A percentile compares a stretch with the other conserved stretches of the same genome.
Evolutionary conservation across 2,329 filamentous ascomycete species (phyloP).

Genomic region (Metarhizium guizhouense): DNA sequence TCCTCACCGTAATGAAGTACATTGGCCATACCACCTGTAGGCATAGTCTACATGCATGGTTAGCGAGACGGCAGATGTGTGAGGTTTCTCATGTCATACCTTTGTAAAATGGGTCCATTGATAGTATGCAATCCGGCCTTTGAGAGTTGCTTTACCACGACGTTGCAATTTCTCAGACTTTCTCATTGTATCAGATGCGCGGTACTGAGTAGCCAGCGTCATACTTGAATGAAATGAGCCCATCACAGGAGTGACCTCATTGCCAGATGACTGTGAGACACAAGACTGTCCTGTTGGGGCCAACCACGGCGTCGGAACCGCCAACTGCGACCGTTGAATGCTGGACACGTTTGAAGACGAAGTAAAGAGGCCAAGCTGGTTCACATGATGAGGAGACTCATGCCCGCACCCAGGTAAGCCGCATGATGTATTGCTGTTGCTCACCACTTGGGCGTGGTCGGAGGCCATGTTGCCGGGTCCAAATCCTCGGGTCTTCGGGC

Average conservation of each 20-base stretch:
- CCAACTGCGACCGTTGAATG: neutral
- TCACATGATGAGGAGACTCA: slow-evolving; percentile 23
- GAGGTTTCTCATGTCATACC: neutral
- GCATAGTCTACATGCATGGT: slow-evolving; percentile 25
- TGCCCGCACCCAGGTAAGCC: slow-evolving; percentile 16
- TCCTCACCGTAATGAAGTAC: slow-evolving; percentile 31
- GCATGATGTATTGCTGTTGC: slow-evolving; percentile 6
- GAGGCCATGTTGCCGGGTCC: slow-evolving; percentile 29
- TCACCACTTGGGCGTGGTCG: slow-evolving; percentile 20
- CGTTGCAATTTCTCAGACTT: slow-evolving; percentile 14
- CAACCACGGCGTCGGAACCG: neutral
- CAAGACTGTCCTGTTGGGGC: neutral
- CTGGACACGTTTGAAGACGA: slow-evolving; percentile 7
- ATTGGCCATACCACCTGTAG: slow-evolving; percentile 47
- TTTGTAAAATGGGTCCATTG: slow-evolving; percentile 73
- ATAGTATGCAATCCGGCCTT: slow-evolving; percentile 39
- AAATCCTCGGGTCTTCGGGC: slow-evolving; percentile 38
- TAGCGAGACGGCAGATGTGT: neutral
- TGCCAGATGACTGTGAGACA: neutral
- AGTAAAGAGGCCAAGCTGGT: slow-evolving; percentile 19
- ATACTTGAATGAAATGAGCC: neutral
- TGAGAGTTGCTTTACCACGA: slow-evolving; percentile 30
- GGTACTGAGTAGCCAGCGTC: slow-evolving; percentile 7
- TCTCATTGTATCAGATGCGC: slow-evolving; percentile 26
- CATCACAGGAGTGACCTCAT: too few relatives aligned